Evolutionary conservation across 495 filamentous ascomycete genomes (phyloP).

Genomic region (Gamarada debralockiae): DNA sequence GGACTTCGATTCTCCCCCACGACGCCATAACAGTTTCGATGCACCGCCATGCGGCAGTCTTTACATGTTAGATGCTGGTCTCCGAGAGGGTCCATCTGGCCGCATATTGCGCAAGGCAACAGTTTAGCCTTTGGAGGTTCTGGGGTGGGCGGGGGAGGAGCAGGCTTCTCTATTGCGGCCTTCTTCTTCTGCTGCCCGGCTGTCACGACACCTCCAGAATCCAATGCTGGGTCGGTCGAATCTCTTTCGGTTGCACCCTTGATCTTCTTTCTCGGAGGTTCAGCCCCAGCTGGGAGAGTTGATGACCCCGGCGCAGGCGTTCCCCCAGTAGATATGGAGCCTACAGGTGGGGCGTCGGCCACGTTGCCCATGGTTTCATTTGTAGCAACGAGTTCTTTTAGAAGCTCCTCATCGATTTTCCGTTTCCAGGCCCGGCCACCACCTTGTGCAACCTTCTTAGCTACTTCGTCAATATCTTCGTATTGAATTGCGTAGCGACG

Average conservation of each 20-base stretch:
- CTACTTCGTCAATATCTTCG: conserved; percentile 91
- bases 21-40: conserved; percentile 88
- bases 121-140: conserved; percentile 73
- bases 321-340: conserved; percentile 16
- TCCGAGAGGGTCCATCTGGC: conserved; percentile 62
- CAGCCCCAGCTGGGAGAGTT: conserved; percentile 18
- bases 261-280: conserved; percentile 54
- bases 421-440: conserved; percentile 86
- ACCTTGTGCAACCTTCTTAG: conserved; percentile 79
- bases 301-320: conserved; percentile 18
- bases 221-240: conserved; percentile 17
- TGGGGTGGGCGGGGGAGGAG: conserved; percentile 41
- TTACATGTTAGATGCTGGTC: conserved; percentile 73
- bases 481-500: conserved; percentile 92
- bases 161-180: conserved; percentile 53
- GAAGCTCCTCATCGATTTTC: conserved; percentile 84
- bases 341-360: neutral
- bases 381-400: conserved; percentile 65
- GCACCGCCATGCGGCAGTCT: conserved; percentile 89
- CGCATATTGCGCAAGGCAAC: conserved; percentile 83
- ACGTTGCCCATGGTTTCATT: conserved; percentile 42
- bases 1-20: conserved; percentile 50
- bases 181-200: conserved; percentile 54
- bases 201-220: conserved; percentile 20
- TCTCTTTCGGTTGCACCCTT: conserved; percentile 40